Evolutionary conservation across 2,329 filamentous ascomycete genomes (phyloP).

Genomic region (Didymella glomerata): DNA sequence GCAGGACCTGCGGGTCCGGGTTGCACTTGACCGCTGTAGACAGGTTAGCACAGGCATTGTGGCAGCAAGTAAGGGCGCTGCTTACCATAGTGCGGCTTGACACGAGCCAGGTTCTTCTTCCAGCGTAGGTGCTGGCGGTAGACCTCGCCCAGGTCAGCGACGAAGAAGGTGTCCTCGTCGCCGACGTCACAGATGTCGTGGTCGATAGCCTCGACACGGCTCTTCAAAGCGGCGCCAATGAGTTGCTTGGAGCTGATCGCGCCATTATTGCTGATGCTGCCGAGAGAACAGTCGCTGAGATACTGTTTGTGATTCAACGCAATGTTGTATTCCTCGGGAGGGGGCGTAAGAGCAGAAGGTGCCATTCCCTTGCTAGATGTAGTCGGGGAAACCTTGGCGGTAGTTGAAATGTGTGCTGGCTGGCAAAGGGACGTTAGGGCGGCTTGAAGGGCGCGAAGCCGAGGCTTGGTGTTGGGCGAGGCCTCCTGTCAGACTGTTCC

Average conservation of each 20-base stretch:
- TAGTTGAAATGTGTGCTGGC: constrained; percentile 26
- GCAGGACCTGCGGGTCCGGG: constrained; percentile 87
- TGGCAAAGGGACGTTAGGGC: constrained; percentile 73
- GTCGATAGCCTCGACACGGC: constrained; percentile 84
- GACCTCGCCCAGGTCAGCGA: constrained; percentile 96
- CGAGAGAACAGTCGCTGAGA: constrained; percentile 39
- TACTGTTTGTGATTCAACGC: constrained; percentile 50
- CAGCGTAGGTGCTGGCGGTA: constrained; percentile 98
- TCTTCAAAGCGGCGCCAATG: constrained; percentile 86
- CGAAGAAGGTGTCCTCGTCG: constrained; percentile 97
- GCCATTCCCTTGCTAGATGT: constrained; percentile 68
- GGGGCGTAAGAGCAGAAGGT: constrained; percentile 69
- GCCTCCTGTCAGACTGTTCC: constrained; percentile 97
- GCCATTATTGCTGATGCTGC: constrained; percentile 58
- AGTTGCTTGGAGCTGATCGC: constrained; percentile 73
- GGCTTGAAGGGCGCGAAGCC: constrained; percentile 94
- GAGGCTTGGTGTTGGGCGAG: constrained; percentile 84
- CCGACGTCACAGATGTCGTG: constrained; percentile 87
- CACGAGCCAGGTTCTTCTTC: constrained; percentile 91
- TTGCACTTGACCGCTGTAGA: constrained; percentile 94
- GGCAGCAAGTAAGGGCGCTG: constrained; percentile 17
- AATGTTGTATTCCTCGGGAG: constrained; percentile 51
- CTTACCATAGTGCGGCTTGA: constrained; percentile 96
- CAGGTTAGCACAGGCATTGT: constrained; percentile 34
- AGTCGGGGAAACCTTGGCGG: constrained; percentile 33